Conservation (phyloP, 768 basidiomycete genomes). For the Tricholoma hemisulphureum region DNA sequence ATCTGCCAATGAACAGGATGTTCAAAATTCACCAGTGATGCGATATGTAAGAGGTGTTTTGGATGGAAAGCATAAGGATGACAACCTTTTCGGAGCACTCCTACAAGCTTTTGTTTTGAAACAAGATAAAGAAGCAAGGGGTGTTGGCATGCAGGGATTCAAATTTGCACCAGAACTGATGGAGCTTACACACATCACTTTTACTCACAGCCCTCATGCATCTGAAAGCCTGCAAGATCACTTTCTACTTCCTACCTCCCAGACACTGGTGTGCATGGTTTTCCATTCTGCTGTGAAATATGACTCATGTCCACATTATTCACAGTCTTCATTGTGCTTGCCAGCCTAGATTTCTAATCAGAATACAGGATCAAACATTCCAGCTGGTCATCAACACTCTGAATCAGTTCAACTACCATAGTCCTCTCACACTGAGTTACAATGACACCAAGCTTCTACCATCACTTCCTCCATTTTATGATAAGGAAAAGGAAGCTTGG, state of each 20-base stretch:
- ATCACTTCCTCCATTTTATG: not conserved
- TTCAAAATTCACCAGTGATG: not conserved
- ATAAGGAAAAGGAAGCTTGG: not conserved
- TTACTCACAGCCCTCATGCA: not conserved
- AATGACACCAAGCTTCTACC: not conserved
- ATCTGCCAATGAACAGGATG: too few species aligned
- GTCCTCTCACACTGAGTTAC: not conserved
- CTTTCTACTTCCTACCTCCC: not conserved
- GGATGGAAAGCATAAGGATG: not conserved
- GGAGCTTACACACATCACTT: not conserved
- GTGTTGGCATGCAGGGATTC: not conserved
- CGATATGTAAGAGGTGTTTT: not conserved
- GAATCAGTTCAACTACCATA: not conserved
- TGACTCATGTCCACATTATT: not conserved
- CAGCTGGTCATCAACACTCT: not conserved
- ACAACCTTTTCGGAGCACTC: not conserved
- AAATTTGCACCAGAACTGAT: not conserved
- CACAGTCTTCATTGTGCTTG: not conserved
- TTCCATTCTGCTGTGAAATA: not conserved
- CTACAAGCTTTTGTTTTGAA: not conserved
- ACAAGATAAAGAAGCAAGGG: not conserved
- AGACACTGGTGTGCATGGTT: not conserved
- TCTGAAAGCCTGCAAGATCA: not conserved
- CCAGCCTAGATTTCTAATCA: not conserved
- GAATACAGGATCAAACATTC: not conserved